Conservation (phyloP, 148 eudicot species). For the Silene uniflora region DNA sequence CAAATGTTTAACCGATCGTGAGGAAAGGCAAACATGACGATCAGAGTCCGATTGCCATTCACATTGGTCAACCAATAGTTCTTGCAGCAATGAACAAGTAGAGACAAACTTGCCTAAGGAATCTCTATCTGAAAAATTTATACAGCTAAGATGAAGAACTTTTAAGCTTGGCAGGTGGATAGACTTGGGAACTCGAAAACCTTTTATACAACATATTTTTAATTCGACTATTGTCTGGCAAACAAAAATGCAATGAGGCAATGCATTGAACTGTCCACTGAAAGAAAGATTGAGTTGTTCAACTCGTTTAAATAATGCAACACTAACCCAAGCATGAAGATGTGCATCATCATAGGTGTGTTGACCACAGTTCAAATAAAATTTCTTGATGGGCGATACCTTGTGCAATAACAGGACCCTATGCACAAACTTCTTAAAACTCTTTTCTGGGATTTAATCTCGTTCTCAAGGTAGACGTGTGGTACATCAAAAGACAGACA, state of each 20-base stretch:
- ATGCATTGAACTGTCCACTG: neutral
- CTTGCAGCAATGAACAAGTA: conserved; percentile 3
- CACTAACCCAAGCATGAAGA: neutral
- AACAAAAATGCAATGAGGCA: neutral
- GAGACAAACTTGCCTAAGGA: neutral
- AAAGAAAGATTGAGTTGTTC: neutral
- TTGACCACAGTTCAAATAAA: neutral
- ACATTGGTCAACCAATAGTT: neutral
- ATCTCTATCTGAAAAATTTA: neutral
- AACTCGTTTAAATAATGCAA: neutral
- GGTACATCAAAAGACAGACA: neutral
- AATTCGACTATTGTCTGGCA: neutral
- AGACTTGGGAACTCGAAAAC: neutral
- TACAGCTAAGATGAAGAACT: neutral
- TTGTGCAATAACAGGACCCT: neutral
- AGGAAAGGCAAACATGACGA: neutral
- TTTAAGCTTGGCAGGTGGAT: conserved; percentile 2
- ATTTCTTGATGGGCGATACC: conserved; percentile 2
- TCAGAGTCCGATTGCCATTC: neutral
- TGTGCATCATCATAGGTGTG: neutral
- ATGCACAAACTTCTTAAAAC: neutral
- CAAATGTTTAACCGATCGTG: neutral
- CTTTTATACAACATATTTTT: neutral
- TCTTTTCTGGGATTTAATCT: neutral
- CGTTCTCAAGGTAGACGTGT: neutral